These are phyloP conservation scores for Martensiomyces pterosporus DNA, from an alignment of 192 early-diverging fungal genomes.

Conservation along the genomic window DNA sequence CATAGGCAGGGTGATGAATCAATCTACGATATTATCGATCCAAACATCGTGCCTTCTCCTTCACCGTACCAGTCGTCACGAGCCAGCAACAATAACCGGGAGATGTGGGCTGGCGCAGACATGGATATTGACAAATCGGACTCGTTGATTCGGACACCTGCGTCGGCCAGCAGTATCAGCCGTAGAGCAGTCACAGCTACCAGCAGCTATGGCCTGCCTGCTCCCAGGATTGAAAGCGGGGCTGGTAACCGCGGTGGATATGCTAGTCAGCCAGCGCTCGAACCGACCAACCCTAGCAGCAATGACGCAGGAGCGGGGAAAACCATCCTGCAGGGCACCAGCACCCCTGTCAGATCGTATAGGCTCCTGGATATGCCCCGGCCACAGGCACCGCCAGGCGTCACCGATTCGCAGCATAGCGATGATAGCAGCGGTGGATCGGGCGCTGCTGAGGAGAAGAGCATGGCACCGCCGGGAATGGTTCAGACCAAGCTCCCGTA, in stretches of 20 bases:
- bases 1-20: not conserved
- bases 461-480: slow-evolving; percentile 24
- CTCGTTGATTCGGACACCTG: not conserved
- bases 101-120: not conserved
- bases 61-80: slow-evolving; percentile 30
- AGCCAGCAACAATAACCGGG: slow-evolving; percentile 9
- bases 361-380: slow-evolving; percentile 43
- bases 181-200: not conserved
- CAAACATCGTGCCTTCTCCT: slow-evolving; percentile 21
- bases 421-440: not conserved
- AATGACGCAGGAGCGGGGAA: not conserved
- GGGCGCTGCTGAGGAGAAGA: slow-evolving; percentile 1
- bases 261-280: no score
- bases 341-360: slow-evolving; percentile 17
- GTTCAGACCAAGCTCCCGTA: slow-evolving; percentile 38
- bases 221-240: no score
- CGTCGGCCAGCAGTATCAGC: not conserved
- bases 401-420: slow-evolving; percentile 26
- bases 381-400: slow-evolving; percentile 38
- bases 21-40: slow-evolving; percentile 8
- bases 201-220: no score
- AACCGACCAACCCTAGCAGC: no score
- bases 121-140: not conserved
- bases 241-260: no score
- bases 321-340: not conserved